Evolutionary conservation across 1,284 basidiomycete genomes (phyloP).

Genomic region (Cryptococcus amylolentus): DNA sequence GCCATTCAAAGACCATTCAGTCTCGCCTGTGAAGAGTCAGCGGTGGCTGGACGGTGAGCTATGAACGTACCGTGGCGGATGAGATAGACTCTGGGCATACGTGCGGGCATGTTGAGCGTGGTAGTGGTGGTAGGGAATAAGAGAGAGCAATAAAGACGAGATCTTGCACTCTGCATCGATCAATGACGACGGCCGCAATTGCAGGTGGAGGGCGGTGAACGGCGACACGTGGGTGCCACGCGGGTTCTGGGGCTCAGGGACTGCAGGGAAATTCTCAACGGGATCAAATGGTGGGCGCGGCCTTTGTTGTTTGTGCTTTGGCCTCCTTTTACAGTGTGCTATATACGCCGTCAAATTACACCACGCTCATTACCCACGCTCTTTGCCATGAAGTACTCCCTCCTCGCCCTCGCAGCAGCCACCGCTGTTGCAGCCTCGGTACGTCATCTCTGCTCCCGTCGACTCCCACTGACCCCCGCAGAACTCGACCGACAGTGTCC

Average conservation of each 20-base stretch:
- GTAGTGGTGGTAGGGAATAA: neutral
- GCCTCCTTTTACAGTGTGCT: neutral
- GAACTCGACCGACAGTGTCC: conserved; percentile 20
- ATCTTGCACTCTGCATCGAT: neutral
- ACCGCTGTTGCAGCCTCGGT: conserved; percentile 7
- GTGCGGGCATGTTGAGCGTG: conserved; percentile 10
- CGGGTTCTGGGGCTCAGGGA: neutral
- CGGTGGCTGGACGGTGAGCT: neutral
- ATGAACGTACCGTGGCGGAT: conserved; percentile 42
- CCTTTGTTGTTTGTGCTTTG: neutral
- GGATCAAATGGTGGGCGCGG: neutral
- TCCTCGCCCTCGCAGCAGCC: conserved; percentile 11
- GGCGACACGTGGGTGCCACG: neutral
- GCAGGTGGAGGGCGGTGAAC: neutral
- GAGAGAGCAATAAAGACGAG: neutral
- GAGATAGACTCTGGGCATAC: conserved; percentile 51
- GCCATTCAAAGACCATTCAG: conserved; percentile 89
- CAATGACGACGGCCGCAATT: neutral
- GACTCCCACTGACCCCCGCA: neutral
- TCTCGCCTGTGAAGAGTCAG: conserved; percentile 63
- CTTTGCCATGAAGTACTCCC: conserved; percentile 10
- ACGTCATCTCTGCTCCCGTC: conserved; percentile 6
- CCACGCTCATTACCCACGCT: neutral
- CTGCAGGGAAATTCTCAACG: neutral
- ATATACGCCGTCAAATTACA: neutral